These are phyloP conservation scores for Colletotrichum scovillei DNA, from an alignment of 2,329 filamentous ascomycete genomes.

Conservation along the genomic window DNA sequence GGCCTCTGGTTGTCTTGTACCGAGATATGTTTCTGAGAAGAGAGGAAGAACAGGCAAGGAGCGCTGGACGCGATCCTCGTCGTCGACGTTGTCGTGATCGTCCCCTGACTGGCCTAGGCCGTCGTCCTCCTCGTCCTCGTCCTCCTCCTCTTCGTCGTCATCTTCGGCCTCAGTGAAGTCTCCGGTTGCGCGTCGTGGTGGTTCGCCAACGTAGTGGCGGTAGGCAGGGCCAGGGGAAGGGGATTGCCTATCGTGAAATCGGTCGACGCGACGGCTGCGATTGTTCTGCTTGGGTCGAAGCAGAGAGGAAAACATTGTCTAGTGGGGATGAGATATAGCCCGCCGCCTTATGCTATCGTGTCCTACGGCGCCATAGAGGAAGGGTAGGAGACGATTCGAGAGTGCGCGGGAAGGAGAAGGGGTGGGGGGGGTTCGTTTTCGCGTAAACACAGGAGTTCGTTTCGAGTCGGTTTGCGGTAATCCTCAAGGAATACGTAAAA, in stretches of 20 bases:
- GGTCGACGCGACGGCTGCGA: constrained; percentile 33
- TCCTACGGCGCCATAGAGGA: constrained; percentile 33
- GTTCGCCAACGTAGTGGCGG: constrained; percentile 46
- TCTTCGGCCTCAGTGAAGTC: constrained; percentile 75
- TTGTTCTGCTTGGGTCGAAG: constrained; percentile 36
- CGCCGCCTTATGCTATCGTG: constrained; percentile 28
- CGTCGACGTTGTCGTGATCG: constrained; percentile 49
- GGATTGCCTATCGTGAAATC: constrained; percentile 24
- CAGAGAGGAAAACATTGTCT: constrained; percentile 38
- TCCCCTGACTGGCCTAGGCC: constrained; percentile 32
- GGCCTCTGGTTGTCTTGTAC: constrained; percentile 54
- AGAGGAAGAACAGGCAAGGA: constrained; percentile 72
- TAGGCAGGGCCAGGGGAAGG: constrained; percentile 36
- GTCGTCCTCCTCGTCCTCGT: constrained; percentile 53
- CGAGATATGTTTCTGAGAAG: constrained; percentile 82
- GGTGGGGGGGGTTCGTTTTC: not conserved
- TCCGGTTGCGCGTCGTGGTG: constrained; percentile 66
- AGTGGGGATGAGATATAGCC: constrained; percentile 32
- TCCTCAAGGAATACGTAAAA: not conserved
- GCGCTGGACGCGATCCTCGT: constrained; percentile 46
- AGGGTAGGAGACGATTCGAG: not conserved
- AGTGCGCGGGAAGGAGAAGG: constrained; percentile 3
- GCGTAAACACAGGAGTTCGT: not conserved
- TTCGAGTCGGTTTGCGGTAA: not conserved
- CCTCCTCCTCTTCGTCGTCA: constrained; percentile 62